These are phyloP conservation scores for Helminthosporium solani DNA, from an alignment of 2,329 filamentous ascomycete species.

Conservation along the genomic window DNA sequence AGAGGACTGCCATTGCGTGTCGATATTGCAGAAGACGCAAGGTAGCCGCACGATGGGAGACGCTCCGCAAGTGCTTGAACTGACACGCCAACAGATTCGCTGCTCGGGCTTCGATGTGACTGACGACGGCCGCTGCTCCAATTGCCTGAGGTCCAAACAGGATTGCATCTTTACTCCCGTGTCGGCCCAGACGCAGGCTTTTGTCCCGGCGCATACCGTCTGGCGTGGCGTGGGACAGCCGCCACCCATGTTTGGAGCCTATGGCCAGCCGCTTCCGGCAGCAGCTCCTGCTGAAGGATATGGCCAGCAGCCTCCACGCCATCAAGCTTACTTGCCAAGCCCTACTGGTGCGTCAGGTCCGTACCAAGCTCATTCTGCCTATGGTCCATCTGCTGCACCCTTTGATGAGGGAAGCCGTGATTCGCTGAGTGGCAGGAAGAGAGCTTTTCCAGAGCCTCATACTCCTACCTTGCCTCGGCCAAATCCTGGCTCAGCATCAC, in stretches of 20 bases:
- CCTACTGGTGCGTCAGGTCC: constrained; percentile 45
- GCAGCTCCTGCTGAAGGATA: constrained; percentile 38
- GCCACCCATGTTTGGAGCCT: constrained; percentile 54
- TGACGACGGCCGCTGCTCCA: constrained; percentile 70
- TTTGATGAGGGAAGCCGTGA: constrained; percentile 44
- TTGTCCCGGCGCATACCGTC: constrained; percentile 70
- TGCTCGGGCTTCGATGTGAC: constrained; percentile 74
- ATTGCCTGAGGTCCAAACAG: constrained; percentile 72
- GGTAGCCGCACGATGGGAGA: constrained; percentile 40
- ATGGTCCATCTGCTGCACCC: constrained; percentile 34
- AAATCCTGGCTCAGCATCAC: constrained; percentile 47
- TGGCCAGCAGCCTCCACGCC: constrained; percentile 41
- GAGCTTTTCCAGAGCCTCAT: constrained; percentile 51
- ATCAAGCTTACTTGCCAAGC: constrained; percentile 45
- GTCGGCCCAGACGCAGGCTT: constrained; percentile 71
- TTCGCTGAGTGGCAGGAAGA: constrained; percentile 47
- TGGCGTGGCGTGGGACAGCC: constrained; percentile 51
- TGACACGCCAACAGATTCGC: constrained; percentile 59
- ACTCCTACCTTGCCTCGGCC: constrained; percentile 53
- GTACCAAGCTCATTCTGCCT: constrained; percentile 40
- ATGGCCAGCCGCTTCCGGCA: constrained; percentile 51
- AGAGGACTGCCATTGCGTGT: constrained; percentile 62
- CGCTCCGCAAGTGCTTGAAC: not conserved
- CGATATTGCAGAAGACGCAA: constrained; percentile 61
- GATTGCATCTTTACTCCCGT: constrained; percentile 77